phyloP scores from a whole-genome alignment of 164 flowering plant genomes.

The Stephania japonica region DNA sequence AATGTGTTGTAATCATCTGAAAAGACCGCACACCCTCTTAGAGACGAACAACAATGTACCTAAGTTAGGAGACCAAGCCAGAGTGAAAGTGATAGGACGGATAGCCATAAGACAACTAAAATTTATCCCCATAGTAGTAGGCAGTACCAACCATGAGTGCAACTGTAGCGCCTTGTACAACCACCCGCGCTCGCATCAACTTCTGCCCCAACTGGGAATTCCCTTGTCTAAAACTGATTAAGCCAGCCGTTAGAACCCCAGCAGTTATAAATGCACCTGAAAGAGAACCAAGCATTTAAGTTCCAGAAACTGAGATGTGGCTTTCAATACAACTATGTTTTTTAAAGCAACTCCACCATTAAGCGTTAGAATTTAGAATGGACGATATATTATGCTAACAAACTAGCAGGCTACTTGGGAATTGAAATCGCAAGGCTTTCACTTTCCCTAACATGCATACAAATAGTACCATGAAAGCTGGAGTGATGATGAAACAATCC shows the following conservation, averaged over 20 bases:
- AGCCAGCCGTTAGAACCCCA: constrained; percentile 89
- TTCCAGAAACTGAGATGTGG: background rate
- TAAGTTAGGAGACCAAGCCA: background rate
- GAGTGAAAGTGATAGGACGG: background rate
- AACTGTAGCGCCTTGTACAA: constrained; percentile 89
- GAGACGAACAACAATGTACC: background rate
- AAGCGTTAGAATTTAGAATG: background rate
- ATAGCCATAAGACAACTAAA: constrained; percentile 3
- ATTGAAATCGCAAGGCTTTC: background rate
- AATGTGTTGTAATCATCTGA: background rate
- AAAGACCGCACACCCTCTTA: background rate
- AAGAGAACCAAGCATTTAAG: constrained; percentile 18
- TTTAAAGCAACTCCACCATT: background rate
- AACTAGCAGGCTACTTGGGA: background rate
- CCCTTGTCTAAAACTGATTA: constrained; percentile 83
- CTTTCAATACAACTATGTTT: background rate
- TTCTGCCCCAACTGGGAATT: constrained; percentile 85
- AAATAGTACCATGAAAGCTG: background rate
- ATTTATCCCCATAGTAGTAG: constrained; percentile 56
- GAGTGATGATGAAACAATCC: no score
- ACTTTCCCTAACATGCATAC: background rate
- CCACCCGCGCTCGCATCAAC: constrained; percentile 91
- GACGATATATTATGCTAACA: background rate
- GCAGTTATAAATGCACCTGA: constrained; percentile 87
- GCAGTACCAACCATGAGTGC: constrained; percentile 93